Base-by-base conservation (phyloP, 2,329 filamentous ascomycete species). In the Fonsecaea multimorphosa region DNA sequence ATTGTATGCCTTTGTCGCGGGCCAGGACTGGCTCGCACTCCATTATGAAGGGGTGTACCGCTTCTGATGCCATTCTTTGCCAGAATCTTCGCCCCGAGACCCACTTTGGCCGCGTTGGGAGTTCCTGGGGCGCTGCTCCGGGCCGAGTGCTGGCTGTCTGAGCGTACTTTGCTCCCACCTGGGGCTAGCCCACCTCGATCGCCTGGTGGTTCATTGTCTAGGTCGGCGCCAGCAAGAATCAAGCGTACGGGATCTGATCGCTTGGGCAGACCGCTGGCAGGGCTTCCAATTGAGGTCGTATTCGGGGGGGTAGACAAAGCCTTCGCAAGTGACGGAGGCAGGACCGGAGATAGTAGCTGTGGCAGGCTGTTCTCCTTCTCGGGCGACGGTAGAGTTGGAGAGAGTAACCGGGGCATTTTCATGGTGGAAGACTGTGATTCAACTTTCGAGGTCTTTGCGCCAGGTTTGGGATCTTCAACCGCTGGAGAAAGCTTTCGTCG, bases 1-100 rank as follows among this genome's bases (percentile, higher is more conserved):
- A 85, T 80, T 52, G 85, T 75, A 38, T 83, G 75, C 61, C 73
- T 76, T 40, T 72, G 70, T 58, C 69, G 57, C 3, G 71, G 71
- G 12, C 69, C 69, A 16, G 71, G 71, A 56, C 71, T 72, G 36
- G 65, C 61, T 38, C 65, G 67, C 22, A 56, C 40, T 14, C 66
- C 68, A 56, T 68, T 65, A 11, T 65, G 59, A 12, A 70, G 32
- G 5, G 70, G 63, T 12, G 67, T 69, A 6, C 58, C 58, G 27
- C 29, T 31, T 54, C 54, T 66, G 32, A 59, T 60, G 44, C 54
- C 58, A 27, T 46, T 53, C 34, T 64, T 68, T 4, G 64, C 62
- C 19, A 71, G 60, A 46, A 67, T 31, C 40, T 70, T 70, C 12
- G 63, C 27, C 14, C 62, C 61, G 14, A 70, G 52, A 6, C 52